Conservation (phyloP, 305 asterid genomes). For the Andrographis paniculata region DNA sequence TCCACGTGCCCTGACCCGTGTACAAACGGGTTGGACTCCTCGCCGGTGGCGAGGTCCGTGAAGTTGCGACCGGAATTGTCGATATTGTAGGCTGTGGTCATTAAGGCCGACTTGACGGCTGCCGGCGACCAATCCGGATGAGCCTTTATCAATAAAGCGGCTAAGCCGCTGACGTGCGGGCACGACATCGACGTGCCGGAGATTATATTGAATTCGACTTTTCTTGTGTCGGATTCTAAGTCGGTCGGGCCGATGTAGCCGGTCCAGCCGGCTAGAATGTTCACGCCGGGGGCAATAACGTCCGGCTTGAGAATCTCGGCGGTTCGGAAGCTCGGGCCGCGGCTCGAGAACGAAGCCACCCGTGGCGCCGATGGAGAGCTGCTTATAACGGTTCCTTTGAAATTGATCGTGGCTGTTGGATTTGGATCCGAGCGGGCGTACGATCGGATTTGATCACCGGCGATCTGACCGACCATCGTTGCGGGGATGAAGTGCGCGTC, state of each 20-base stretch:
- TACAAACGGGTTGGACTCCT: constrained; percentile 43
- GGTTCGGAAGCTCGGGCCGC: constrained; percentile 78
- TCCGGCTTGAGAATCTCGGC: constrained; percentile 85
- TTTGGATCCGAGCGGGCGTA: constrained; percentile 52
- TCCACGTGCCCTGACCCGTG: constrained; percentile 91
- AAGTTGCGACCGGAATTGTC: constrained; percentile 50
- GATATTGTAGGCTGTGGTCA: constrained; percentile 72
- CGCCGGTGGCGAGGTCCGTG: constrained; percentile 70
- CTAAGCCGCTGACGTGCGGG: constrained; percentile 88
- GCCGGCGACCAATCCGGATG: constrained; percentile 69
- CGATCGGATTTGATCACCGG: constrained; percentile 60
- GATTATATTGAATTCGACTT: constrained; percentile 69
- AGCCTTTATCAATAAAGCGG: constrained; percentile 66
- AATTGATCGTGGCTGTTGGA: constrained; percentile 63
- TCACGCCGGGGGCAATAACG: constrained; percentile 84
- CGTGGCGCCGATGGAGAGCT: constrained; percentile 68
- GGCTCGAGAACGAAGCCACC: constrained; percentile 85
- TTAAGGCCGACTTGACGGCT: constrained; percentile 73
- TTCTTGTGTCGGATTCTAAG: constrained; percentile 52
- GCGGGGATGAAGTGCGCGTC: constrained; percentile 86
- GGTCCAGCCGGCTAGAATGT: constrained; percentile 92
- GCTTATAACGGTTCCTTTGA: constrained; percentile 69
- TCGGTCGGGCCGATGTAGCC: constrained; percentile 55
- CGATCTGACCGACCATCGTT: constrained; percentile 69
- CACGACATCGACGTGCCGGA: constrained; percentile 96